phyloP scores from a whole-genome alignment of 2,329 filamentous ascomycete genomes.

The Phialemoniopsis sp. region DNA sequence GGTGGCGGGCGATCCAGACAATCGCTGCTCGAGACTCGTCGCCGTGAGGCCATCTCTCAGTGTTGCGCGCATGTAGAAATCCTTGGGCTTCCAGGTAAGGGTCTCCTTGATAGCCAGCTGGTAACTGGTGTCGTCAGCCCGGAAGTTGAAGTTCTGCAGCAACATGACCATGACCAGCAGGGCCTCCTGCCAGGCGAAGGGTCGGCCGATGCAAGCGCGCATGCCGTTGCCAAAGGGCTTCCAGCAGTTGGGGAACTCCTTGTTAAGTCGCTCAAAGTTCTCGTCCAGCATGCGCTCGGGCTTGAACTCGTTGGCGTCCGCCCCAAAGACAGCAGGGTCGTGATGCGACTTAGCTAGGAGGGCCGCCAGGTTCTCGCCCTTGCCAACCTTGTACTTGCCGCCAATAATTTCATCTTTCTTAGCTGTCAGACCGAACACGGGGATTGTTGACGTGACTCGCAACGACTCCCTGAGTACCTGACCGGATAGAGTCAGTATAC shows the following conservation, averaged over 20 bases:
- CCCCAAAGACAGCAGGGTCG: constrained; percentile 61
- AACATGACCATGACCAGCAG: constrained; percentile 58
- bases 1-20: constrained; percentile 36
- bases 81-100: constrained; percentile 59
- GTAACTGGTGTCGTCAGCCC: constrained; percentile 57
- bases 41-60: constrained; percentile 57
- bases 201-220: constrained; percentile 64
- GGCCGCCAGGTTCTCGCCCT: constrained; percentile 43
- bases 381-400: constrained; percentile 57
- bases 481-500: constrained; percentile 3
- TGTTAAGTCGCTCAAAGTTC: constrained; percentile 56
- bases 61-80: constrained; percentile 57
- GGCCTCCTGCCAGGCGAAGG: constrained; percentile 73
- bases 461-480: constrained; percentile 61
- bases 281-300: constrained; percentile 72
- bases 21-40: constrained; percentile 39
- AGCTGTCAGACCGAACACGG: constrained; percentile 50
- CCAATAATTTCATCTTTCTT: constrained; percentile 46
- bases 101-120: constrained; percentile 49
- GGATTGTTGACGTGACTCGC: constrained; percentile 57
- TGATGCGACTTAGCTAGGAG: constrained; percentile 52
- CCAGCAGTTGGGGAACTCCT: constrained; percentile 59
- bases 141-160: constrained; percentile 69
- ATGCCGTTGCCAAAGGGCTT: constrained; percentile 62
- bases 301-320: constrained; percentile 60